A percentile compares a stretch with the other conserved stretches of the same genome.
Conservation (phyloP, 2,329 filamentous ascomycete genomes). For the Fusarium buxicola region DNA sequence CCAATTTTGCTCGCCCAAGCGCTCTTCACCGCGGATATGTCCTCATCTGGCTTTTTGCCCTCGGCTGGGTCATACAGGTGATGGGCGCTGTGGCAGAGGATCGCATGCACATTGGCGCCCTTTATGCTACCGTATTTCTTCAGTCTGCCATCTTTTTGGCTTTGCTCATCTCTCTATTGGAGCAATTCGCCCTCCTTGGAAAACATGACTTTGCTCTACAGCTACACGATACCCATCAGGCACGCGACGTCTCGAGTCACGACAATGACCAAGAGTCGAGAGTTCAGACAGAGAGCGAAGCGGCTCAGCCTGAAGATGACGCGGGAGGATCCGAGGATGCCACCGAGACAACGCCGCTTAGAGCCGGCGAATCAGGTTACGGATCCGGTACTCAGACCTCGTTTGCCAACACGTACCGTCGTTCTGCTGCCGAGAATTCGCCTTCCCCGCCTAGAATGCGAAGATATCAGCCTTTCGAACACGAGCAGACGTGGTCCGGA, state of each 20-base stretch:
- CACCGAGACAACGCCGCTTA: conserved; percentile 67
- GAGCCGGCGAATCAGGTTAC: conserved; percentile 50
- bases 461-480: conserved; percentile 63
- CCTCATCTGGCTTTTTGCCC: conserved; percentile 84
- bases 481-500: conserved; percentile 89
- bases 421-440: conserved; percentile 54
- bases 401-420: conserved; percentile 67
- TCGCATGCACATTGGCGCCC: conserved; percentile 76
- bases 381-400: conserved; percentile 58
- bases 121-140: conserved; percentile 86
- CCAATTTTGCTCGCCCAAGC: conserved; percentile 83
- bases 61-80: conserved; percentile 80
- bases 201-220: conserved; percentile 77
- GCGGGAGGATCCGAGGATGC: conserved; percentile 49
- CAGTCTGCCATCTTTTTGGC: conserved; percentile 81
- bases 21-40: conserved; percentile 86
- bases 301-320: conserved; percentile 37
- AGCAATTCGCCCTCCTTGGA: conserved; percentile 80
- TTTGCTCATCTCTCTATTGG: conserved; percentile 78
- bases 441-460: conserved; percentile 40
- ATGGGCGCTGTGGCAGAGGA: conserved; percentile 80
- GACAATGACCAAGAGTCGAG: conserved; percentile 26
- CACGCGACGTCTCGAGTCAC: conserved; percentile 52
- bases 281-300: conserved; percentile 24
- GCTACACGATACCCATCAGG: conserved; percentile 63